phyloP scores from a whole-genome alignment of 2,329 filamentous ascomycete genomes.

The Trichoderma semiorbis region DNA sequence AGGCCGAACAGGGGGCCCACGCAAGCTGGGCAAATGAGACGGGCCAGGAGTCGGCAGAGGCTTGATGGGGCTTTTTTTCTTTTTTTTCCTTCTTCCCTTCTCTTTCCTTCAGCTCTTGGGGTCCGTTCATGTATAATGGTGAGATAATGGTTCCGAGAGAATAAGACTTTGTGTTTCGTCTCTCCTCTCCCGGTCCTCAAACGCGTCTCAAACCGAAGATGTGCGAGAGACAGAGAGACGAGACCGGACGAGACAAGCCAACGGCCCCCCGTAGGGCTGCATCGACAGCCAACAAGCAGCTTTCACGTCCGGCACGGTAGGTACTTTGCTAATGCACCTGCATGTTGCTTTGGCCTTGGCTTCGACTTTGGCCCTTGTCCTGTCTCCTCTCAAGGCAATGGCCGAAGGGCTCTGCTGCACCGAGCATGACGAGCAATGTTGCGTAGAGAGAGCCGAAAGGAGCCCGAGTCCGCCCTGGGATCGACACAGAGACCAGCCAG shows the following conservation, averaged over 20 bases:
- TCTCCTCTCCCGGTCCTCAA: neutral
- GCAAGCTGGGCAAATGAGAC: neutral
- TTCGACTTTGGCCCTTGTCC: neutral
- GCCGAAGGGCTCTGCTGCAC: neutral
- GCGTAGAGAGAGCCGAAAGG: neutral
- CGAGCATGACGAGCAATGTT: neutral
- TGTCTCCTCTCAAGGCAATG: neutral
- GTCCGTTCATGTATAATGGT: neutral
- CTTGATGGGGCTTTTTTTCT: neutral
- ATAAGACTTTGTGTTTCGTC: neutral
- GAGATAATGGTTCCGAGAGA: neutral
- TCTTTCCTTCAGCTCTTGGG: neutral
- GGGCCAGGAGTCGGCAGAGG: constrained; percentile 2
- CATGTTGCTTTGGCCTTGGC: too few relatives aligned
- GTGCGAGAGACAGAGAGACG: neutral
- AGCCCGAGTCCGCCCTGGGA: neutral
- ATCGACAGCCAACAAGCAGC: neutral
- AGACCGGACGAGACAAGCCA: neutral
- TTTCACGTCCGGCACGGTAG: neutral
- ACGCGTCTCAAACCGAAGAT: neutral
- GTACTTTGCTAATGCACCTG: neutral
- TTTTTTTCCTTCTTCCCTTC: neutral
- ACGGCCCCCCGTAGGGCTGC: neutral
- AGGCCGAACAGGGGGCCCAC: neutral
- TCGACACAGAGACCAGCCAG: neutral